Evolutionary conservation across 2,329 filamentous ascomycete genomes (phyloP).

Genomic region (Cryphonectria radicalis): DNA sequence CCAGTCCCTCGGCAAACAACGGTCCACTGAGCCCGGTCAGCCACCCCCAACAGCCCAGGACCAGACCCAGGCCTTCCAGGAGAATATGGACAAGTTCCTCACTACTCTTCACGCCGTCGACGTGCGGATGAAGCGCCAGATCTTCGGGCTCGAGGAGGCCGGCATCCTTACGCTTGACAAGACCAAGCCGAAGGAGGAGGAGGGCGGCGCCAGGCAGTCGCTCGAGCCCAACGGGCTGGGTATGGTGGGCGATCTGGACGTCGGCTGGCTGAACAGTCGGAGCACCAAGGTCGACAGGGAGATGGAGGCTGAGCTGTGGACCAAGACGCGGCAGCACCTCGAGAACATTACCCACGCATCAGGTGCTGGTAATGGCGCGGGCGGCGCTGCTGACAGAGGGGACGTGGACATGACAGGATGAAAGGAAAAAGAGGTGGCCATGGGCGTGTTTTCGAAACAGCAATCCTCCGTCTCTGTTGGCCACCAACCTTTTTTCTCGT

Average conservation of each 20-base stretch:
- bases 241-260: slow-evolving; percentile 69
- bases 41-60: slow-evolving; percentile 46
- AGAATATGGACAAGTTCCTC: slow-evolving; percentile 70
- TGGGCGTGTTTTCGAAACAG: neutral
- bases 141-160: slow-evolving; percentile 81
- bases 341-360: slow-evolving; percentile 40
- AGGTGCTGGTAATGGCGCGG: neutral
- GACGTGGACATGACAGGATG: slow-evolving; percentile 41
- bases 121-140: slow-evolving; percentile 74
- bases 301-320: slow-evolving; percentile 83
- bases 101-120: slow-evolving; percentile 74
- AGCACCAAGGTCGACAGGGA: slow-evolving; percentile 80
- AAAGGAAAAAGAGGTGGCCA: neutral
- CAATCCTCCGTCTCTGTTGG: neutral
- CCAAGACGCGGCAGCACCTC: slow-evolving; percentile 60
- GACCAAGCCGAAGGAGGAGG: slow-evolving; percentile 32
- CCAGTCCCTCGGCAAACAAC: slow-evolving; percentile 60
- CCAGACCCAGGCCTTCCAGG: slow-evolving; percentile 61
- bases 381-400: slow-evolving; percentile 8
- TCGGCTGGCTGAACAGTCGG: slow-evolving; percentile 87
- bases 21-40: slow-evolving; percentile 32
- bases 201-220: slow-evolving; percentile 40
- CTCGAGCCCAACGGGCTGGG: slow-evolving; percentile 58
- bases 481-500: neutral
- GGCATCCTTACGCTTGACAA: slow-evolving; percentile 64